phyloP scores from a whole-genome alignment of 176 grass and related monocot species.

The Coix lacrymajobi region DNA sequence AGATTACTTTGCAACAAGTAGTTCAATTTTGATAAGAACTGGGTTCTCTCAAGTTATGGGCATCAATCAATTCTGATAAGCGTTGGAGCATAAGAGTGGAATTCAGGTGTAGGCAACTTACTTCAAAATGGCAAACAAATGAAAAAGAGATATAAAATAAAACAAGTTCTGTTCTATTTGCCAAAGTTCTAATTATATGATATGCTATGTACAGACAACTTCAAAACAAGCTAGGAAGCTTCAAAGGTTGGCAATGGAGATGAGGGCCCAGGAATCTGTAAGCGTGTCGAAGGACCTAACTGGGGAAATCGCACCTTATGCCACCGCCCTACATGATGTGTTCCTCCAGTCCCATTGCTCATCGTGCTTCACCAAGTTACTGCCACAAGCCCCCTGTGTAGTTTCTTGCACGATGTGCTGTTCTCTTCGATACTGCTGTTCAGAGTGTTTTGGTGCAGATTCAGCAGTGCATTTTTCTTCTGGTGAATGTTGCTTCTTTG shows the following conservation, averaged over 20 bases:
- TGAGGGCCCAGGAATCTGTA: slow-evolving; percentile 43
- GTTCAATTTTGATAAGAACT: neutral
- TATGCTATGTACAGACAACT: neutral
- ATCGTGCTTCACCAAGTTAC: slow-evolving; percentile 57
- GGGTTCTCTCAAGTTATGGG: neutral
- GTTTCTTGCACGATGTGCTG: slow-evolving; percentile 41
- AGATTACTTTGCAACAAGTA: neutral
- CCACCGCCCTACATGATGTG: slow-evolving; percentile 43
- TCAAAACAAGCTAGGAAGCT: slow-evolving; percentile 2
- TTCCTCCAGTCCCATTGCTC: slow-evolving; percentile 64
- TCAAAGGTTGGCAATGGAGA: slow-evolving; percentile 48
- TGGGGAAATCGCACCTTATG: slow-evolving; percentile 42
- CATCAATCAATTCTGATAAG: neutral
- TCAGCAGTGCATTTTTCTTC: slow-evolving; percentile 35
- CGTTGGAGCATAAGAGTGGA: neutral
- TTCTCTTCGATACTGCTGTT: slow-evolving; percentile 59
- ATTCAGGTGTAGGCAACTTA: neutral
- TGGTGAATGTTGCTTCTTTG: slow-evolving; percentile 67
- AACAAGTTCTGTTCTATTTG: neutral
- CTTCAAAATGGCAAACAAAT: neutral
- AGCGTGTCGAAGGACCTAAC: slow-evolving; percentile 65
- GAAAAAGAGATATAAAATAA: no score
- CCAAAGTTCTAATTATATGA: neutral
- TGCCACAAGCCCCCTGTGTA: neutral
- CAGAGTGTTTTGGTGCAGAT: slow-evolving; percentile 44